Base-by-base conservation (phyloP, 2,329 filamentous ascomycete species). In the Botrytis medusae region DNA sequence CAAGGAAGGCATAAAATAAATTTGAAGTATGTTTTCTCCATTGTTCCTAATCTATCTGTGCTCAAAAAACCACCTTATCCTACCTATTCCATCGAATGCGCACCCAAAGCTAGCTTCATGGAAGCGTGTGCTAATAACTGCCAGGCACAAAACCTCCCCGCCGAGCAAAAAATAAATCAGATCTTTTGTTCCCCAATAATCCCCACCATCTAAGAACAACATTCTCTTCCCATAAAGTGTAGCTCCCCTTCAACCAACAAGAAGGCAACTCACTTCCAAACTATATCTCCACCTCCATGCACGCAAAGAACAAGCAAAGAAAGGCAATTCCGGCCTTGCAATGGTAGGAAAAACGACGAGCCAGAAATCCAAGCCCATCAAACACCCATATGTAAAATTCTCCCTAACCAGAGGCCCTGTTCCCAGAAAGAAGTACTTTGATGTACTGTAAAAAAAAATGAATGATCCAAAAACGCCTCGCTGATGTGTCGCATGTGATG, bases 401-500 rank as follows among this genome's bases (percentile, higher is more conserved):
- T 32, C 71, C 71, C 71, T 69, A 72, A 72, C 40, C 71, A 72
- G 71, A 72, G 71, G 71, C 42, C 71, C 71, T 48, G 62, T 72
- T 72, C 62, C 71, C 71, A 54, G 62, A 60, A 71, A 44, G 25
- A 61, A 70, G 54, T 44, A 70, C 32, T 60, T 68, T 69, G 37
- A 72, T 68, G 65, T 68, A 72, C 59, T 64, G 32, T 44, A 68
- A 72, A 68, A 37, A 37, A 54, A 68, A 59, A 60, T 8, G 37
- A 68, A 37, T 42, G 34, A 61, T n/a, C 71, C 71, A 68, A 60
- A 57, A 71, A 72, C 71, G 63, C 71, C 71, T 72, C 71, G 62
- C 71, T 72, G 71, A 72, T 72, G 71, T 68, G 51, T 72, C 63
- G 71, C 71, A 51, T 72, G 71, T 72, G 62, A 60, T 69, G 64